Conservation (phyloP, 2,329 filamentous ascomycete species). For the Venturia oleaginea region DNA sequence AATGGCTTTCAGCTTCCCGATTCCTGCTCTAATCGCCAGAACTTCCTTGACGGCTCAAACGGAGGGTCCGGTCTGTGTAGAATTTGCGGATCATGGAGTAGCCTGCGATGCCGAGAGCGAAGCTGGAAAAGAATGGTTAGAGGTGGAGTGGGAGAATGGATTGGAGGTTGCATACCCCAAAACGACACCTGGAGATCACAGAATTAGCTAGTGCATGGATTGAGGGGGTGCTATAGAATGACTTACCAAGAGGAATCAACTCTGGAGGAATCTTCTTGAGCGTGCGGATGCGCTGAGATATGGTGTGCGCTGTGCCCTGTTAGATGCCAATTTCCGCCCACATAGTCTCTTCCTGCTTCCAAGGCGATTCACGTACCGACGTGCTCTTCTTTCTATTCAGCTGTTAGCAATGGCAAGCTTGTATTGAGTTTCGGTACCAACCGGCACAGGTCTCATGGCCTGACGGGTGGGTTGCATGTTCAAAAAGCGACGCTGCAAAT, state of each 20-base stretch:
- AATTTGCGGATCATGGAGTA: conserved; percentile 83
- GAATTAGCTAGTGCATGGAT: background rate
- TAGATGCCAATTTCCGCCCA: background rate
- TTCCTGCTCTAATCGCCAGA: conserved; percentile 9
- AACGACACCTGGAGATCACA: conserved; percentile 59
- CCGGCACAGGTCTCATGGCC: conserved; percentile 55
- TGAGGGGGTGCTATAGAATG: background rate
- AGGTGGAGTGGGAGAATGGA: background rate
- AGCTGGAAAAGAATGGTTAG: conserved; percentile 30
- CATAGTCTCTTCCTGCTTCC: background rate
- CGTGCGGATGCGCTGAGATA: conserved; percentile 87
- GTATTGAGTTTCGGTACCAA: conserved; percentile 38
- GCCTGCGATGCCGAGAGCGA: conserved; percentile 64
- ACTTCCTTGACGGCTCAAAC: conserved; percentile 63
- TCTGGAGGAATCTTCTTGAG: conserved; percentile 87
- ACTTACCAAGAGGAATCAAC: conserved; percentile 86
- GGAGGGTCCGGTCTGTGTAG: conserved; percentile 81
- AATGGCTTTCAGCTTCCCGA: background rate
- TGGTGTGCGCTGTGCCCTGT: conserved; percentile 66
- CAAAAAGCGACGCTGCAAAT: conserved; percentile 12
- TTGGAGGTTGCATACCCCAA: conserved; percentile 54
- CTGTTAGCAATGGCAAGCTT: conserved; percentile 30
- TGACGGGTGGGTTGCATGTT: conserved; percentile 37
- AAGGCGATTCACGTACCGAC: conserved; percentile 40
- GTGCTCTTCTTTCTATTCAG: conserved; percentile 52